phyloP scores from a whole-genome alignment of 176 grass and related monocot genomes.

The Oryza coarctata region DNA sequence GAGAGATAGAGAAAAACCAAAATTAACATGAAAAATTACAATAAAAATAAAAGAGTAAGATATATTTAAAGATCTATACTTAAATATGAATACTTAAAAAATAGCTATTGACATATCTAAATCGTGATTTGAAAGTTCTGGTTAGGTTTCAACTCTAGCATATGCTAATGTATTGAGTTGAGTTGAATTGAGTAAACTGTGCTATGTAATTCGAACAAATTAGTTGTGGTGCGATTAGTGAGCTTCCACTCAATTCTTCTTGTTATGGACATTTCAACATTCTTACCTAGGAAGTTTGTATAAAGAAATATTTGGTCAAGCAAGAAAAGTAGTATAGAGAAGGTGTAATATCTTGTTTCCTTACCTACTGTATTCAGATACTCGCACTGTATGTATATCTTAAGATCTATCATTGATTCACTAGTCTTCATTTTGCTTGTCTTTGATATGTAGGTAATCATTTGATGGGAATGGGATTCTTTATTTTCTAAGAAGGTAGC shows the following conservation, averaged over 20 bases:
- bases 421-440: background rate
- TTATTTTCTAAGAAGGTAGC: background rate
- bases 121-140: too few species aligned
- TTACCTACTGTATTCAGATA: background rate
- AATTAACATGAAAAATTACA: too few species aligned
- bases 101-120: too few species aligned
- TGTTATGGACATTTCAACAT: background rate
- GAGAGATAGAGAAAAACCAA: too few species aligned
- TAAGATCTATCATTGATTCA: background rate
- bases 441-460: background rate
- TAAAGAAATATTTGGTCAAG: background rate
- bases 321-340: background rate
- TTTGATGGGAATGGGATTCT: background rate
- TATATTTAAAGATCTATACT: too few species aligned
- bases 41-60: too few species aligned
- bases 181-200: too few species aligned
- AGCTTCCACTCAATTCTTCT: background rate
- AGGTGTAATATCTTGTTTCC: background rate
- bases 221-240: background rate
- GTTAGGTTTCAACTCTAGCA: too few species aligned
- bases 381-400: background rate
- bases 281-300: background rate
- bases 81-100: too few species aligned
- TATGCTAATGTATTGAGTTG: too few species aligned
- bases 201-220: background rate